Base-by-base conservation (phyloP, 2,329 filamentous ascomycete genomes). In the Cercospora sojina region DNA sequence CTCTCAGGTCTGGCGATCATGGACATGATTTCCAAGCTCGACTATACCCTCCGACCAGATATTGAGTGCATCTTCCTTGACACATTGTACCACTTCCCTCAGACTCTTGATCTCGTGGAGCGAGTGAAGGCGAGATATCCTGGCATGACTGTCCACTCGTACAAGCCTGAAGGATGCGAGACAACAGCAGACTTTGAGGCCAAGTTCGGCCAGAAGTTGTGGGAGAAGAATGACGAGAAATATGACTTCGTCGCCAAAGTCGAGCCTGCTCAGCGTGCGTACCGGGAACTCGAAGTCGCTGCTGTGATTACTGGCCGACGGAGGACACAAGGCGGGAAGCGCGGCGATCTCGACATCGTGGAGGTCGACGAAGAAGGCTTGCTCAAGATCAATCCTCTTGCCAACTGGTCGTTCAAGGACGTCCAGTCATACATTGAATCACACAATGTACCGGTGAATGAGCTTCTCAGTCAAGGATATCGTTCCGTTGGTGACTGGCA, bases 221-320 rank as follows among this genome's bases (percentile, higher is more conserved):
- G 93, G 89, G 91, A 97, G 78, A 87, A 84, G 32, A 90, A 95
- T 71, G 86, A 93, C 59, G 91, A 97, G 76, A 86, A 94, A 75
- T 99, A 99, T 81, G 95, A 99, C 85, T 98, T 92, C 85, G 85
- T 95, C 69, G 95, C 93, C 82, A 99, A 99, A 84, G 95, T 99
- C 58, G 95, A 99, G 84, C 95, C 95, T 16, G 92, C 93, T 64
- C 90, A 97, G 81, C 89, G 95, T 68, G 92, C 95, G 6, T 98
- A 97, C 80, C 84, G 89, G 18, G 90, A 96, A 70, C 87, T 98
- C 66, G 87, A 91, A 74, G 93, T 98, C 64, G 90, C 91, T 65
- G 95, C 95, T 62, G 91, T 98, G 61, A 85, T 99, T 71, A 99
- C 95, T 55, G 95, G 95, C 62, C 92, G 95, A 66, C 88, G 95